Evolutionary conservation across 768 basidiomycete species (phyloP).

Genomic region (Cyathus striatus): DNA sequence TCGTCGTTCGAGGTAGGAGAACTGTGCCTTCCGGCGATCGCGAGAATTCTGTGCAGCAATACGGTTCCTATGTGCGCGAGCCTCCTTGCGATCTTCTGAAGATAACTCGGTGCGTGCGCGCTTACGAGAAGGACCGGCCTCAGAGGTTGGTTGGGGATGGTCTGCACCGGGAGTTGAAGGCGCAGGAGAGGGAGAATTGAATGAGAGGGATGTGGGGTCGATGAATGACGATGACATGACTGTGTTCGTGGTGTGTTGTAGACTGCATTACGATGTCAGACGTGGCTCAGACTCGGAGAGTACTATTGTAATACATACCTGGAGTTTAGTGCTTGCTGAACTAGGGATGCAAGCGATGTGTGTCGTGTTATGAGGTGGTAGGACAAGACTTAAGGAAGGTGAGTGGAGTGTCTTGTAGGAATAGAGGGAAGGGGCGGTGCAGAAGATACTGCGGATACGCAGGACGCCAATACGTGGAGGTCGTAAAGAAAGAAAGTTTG

Average conservation of each 20-base stretch:
- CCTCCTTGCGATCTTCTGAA: slow-evolving; percentile 80
- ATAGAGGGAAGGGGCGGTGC: too few species aligned
- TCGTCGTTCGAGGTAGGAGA: slow-evolving; percentile 56
- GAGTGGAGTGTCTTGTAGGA: slow-evolving; percentile 8
- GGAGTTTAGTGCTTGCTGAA: too few species aligned
- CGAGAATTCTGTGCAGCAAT: slow-evolving; percentile 93
- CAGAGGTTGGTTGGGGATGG: too few species aligned
- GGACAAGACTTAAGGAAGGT: slow-evolving; percentile 5
- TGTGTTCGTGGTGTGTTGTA: not conserved
- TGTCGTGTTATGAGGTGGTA: not conserved
- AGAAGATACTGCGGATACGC: slow-evolving; percentile 25
- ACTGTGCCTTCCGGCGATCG: slow-evolving; percentile 86
- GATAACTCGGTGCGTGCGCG: slow-evolving; percentile 55
- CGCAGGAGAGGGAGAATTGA: slow-evolving; percentile 19
- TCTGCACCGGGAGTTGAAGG: slow-evolving; percentile 12
- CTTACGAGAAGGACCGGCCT: slow-evolving; percentile 61
- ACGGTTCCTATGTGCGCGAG: slow-evolving; percentile 85
- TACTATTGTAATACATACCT: too few species aligned
- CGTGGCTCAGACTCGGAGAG: too few species aligned
- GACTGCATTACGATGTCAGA: not conserved
- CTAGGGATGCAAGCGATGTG: too few species aligned
- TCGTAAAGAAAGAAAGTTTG: slow-evolving; percentile 14
- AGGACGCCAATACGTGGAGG: slow-evolving; percentile 32
- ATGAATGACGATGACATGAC: slow-evolving; percentile 14
- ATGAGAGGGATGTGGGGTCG: slow-evolving; percentile 26